These are phyloP conservation scores for Sistotremastrum suecicum DNA, from an alignment of 768 basidiomycete species.

Conservation along the genomic window DNA sequence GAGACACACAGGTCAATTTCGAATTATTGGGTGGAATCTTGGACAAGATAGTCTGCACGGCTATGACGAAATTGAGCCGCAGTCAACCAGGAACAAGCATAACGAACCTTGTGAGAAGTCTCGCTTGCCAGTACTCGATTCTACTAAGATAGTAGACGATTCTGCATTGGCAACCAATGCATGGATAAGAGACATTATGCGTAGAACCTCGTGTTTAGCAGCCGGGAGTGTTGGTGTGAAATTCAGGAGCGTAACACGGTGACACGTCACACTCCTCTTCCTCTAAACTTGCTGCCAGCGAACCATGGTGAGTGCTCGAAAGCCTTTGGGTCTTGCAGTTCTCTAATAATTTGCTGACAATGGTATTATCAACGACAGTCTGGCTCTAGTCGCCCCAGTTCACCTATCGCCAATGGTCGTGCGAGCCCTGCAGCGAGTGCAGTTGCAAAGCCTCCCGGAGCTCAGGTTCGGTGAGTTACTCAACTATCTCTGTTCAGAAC, in stretches of 20 bases:
- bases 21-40: conserved; percentile 90
- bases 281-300: too few species aligned
- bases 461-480: conserved; percentile 56
- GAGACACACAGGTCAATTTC: conserved; percentile 25
- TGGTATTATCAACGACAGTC: conserved; percentile 18
- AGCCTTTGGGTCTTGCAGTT: too few species aligned
- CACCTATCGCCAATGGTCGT: conserved; percentile 21
- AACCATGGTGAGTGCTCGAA: too few species aligned
- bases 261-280: too few species aligned
- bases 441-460: conserved; percentile 63
- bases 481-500: neutral
- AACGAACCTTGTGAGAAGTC: conserved; percentile 78
- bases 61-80: conserved; percentile 20
- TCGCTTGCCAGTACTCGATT: conserved; percentile 65
- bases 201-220: too few species aligned
- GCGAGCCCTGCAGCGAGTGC: conserved; percentile 18
- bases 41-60: conserved; percentile 76
- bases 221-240: too few species aligned
- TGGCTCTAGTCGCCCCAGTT: conserved; percentile 32
- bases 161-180: conserved; percentile 61
- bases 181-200: conserved; percentile 44
- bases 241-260: too few species aligned
- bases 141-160: conserved; percentile 64
- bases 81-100: neutral
- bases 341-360: too few species aligned